Base-by-base conservation (phyloP, 176 grass and related monocot genomes). In the Coix lacrymajobi region DNA sequence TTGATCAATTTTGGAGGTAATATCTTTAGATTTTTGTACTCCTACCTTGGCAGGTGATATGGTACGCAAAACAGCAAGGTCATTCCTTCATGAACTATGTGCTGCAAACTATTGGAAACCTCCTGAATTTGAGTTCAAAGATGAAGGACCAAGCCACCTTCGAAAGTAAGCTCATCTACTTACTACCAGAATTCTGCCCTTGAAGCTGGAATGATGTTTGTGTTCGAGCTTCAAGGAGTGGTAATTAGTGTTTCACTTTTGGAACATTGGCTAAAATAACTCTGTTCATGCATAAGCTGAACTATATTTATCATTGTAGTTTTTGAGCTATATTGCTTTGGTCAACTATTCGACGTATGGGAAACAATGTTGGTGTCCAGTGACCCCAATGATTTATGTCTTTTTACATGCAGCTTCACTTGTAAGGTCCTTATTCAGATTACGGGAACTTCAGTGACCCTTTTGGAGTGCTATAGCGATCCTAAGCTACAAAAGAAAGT, bases 141-240 rank as follows among this genome's bases (percentile, higher is more conserved):
- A 87, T 26, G 96, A 98, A 86, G 96, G 96, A 9, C 78, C 92
- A 74, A 74, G 63, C 66, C 96, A 98, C 77, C 87, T 90, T 71
- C 83, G 65, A 58, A 86, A 81, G 96, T 98, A 95, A 88, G 89
- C 26, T 82, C 17, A 49, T 71, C 38, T 85, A 60, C 29, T 33
- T 74, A 38, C 56, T 71, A 68, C 3, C 2, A 43, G 3, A 60
- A 60, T 60, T 60, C 33, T 54, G 15, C 30, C 45, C 57, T 88
- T 65, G 76, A 30, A 46, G 44, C 25, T 46, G 6, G 28, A 64
- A 16, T 73, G 10, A 24, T 56, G n/a, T 75, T 34, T 71, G 29
- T 69, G 36, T 60, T 85, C 39, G 9, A 11, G 22, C 22, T 57
- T 57, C 11, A 61, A 64, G 60, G 25, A 46, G 30, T 66, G 11